These are phyloP conservation scores for Globisporangium middletonii DNA, from an alignment of 352 stramenopile species.

Conservation along the genomic window DNA sequence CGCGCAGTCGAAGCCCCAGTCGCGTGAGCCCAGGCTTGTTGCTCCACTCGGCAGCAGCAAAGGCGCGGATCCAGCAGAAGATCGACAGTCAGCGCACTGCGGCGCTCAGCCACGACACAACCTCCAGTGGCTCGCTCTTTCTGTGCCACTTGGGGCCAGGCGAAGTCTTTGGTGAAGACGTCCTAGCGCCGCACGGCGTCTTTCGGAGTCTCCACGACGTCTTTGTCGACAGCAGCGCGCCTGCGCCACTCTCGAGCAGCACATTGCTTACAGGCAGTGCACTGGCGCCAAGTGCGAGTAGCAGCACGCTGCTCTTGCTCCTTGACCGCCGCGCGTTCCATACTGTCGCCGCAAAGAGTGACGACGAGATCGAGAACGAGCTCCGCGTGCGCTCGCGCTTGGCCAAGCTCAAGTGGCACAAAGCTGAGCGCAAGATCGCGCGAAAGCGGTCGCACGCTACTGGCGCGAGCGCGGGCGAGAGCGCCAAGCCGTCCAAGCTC, in stretches of 20 bases:
- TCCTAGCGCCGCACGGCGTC: slow-evolving; percentile 22
- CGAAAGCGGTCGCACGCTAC: slow-evolving; percentile 7
- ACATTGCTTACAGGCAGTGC: too few relatives aligned
- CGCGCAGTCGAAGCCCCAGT: neutral
- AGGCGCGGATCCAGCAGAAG: slow-evolving; percentile 14
- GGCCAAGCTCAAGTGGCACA: slow-evolving; percentile 44
- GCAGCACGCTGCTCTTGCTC: slow-evolving; percentile 26
- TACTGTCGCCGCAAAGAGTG: slow-evolving; percentile 31
- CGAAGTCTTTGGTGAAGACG: slow-evolving; percentile 52
- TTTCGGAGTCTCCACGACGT: slow-evolving; percentile 34
- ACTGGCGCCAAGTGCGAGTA: neutral
- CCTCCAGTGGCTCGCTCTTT: slow-evolving; percentile 14
- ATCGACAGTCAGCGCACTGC: slow-evolving; percentile 4
- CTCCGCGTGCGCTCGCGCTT: slow-evolving; percentile 25
- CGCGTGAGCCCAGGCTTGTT: neutral
- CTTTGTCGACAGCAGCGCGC: slow-evolving; percentile 17
- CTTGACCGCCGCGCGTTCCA: slow-evolving; percentile 30
- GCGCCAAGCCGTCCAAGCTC: slow-evolving; percentile 36
- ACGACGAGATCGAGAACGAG: slow-evolving; percentile 45
- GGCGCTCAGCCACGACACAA: neutral
- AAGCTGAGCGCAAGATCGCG: slow-evolving; percentile 29
- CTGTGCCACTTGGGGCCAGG: slow-evolving; percentile 34
- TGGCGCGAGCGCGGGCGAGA: neutral
- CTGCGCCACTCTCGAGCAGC: neutral
- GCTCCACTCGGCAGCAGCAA: slow-evolving; percentile 9